Evolutionary conservation across 1,284 basidiomycete species (phyloP).

Genomic region (Malassezia restricta): DNA sequence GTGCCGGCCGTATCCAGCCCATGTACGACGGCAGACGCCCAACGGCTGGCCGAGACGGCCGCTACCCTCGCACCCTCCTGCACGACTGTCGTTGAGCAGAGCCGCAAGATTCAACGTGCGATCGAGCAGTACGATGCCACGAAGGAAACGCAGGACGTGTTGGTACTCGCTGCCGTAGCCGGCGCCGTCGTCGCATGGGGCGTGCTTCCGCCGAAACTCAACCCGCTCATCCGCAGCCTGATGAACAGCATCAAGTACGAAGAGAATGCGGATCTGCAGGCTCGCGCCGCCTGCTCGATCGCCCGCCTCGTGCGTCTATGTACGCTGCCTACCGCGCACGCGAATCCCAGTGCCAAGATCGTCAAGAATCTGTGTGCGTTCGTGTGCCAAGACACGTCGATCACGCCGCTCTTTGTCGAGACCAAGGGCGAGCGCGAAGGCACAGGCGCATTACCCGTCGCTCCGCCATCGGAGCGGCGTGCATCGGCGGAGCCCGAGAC

Average conservation of each 20-base stretch:
- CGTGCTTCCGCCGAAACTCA: constrained; percentile 58
- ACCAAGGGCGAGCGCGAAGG: constrained; percentile 57
- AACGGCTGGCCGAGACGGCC: constrained; percentile 58
- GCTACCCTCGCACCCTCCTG: constrained; percentile 45
- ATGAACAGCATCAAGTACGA: constrained; percentile 85
- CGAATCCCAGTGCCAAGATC: constrained; percentile 73
- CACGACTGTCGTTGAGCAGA: constrained; percentile 64
- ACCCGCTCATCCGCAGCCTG: constrained; percentile 86
- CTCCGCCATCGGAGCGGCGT: not conserved
- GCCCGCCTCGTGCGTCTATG: constrained; percentile 80
- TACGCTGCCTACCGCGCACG: constrained; percentile 52
- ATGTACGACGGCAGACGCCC: constrained; percentile 72
- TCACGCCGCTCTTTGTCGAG: constrained; percentile 75
- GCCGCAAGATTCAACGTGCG: constrained; percentile 59
- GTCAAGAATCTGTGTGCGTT: constrained; percentile 95
- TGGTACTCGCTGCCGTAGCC: constrained; percentile 77
- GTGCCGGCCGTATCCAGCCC: constrained; percentile 66
- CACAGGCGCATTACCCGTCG: constrained; percentile 58
- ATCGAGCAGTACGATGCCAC: constrained; percentile 72
- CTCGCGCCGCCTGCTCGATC: constrained; percentile 73
- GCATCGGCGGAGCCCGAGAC: constrained; percentile 5
- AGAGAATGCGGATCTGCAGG: constrained; percentile 80
- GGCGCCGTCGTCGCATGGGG: constrained; percentile 62
- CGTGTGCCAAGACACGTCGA: constrained; percentile 69
- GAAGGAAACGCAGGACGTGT: constrained; percentile 74